A percentile compares a stretch with the other conserved stretches of the same genome.
Conservation (phyloP, 208 protist species). For the Leishmania tarentolae region DNA sequence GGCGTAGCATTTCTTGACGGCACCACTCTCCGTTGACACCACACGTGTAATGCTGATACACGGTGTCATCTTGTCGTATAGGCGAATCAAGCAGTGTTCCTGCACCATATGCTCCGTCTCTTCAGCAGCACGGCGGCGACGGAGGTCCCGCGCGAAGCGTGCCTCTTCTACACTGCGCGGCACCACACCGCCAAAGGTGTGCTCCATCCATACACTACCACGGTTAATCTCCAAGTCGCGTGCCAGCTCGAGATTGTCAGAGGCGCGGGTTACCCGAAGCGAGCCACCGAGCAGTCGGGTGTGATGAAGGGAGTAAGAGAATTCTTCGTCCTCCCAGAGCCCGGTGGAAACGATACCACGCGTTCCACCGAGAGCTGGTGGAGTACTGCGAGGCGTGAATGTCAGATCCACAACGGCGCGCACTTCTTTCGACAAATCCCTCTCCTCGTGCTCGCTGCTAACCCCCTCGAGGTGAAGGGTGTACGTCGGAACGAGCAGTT, state of each 20-base stretch:
- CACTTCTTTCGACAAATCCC: constrained; percentile 40
- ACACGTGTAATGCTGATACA: constrained; percentile 38
- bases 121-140: constrained; percentile 28
- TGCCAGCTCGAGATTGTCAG: constrained; percentile 45
- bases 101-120: constrained; percentile 29
- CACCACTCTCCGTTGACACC: constrained; percentile 14
- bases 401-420: constrained; percentile 47
- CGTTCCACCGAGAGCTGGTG: constrained; percentile 48
- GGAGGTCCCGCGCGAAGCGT: constrained; percentile 29
- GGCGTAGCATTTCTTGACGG: constrained; percentile 13
- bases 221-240: constrained; percentile 35
- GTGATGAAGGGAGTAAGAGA: constrained; percentile 51
- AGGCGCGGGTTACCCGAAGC: constrained; percentile 45
- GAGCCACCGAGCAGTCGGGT: constrained; percentile 34
- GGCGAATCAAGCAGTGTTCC: constrained; percentile 46
- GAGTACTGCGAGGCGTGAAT: constrained; percentile 39
- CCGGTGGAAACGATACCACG: constrained; percentile 48
- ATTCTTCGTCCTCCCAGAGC: constrained; percentile 57
- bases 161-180: constrained; percentile 43
- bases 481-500: constrained; percentile 34
- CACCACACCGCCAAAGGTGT: constrained; percentile 57
- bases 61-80: constrained; percentile 47
- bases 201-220: constrained; percentile 55
- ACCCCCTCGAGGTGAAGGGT: constrained; percentile 51
- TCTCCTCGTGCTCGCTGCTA: constrained; percentile 49